Base-by-base conservation (phyloP, 2,329 filamentous ascomycete genomes). In the Neopestalotiopsis clavispora region DNA sequence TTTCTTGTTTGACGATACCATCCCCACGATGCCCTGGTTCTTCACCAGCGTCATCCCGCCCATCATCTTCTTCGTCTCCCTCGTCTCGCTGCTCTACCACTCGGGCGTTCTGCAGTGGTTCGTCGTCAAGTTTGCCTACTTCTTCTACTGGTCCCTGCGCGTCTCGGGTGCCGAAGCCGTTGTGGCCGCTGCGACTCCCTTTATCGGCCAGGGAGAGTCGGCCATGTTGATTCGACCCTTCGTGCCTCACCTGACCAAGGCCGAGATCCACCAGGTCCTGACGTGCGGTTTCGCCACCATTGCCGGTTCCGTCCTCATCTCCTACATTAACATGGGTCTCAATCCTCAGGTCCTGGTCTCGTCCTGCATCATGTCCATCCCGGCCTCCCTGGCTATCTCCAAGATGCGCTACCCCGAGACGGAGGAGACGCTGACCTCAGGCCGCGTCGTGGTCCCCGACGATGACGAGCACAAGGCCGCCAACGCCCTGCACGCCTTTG, bases 291-390 rank as follows among this genome's bases (percentile, higher is more conserved):
- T 97, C 75, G 94, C 95, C 30, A 97, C 95, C 61, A 97, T 98
- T 75, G 93, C 94, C 13, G 95, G 95, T 70, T 94, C 91, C 75
- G 93, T 97, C 13, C 84, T 98, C 49, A 91, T 96, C 34, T 93
- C 92, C 14, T 98, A 97, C 80, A 95, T 97, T 71, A 84, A 86
- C 34, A 89, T 97, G 75, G 94, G 94, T 56, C 86, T 97, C 67
- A 96, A 94, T 79, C 85, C 93, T 0, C 92, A 97, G 79, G 94
- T 93, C 3, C 85, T 98, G 61, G 92, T 97, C 34, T 97, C 94
- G 2, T 95, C 93, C 7, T 97, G 94, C 78, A 94, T 97, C 79
- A 98, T 98, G 95, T 95, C 92, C 75, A 97, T 97, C 72, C 95
- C 95, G 0, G 94, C 94, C 1, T 97, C 94, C 3, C 86, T 98